phyloP scores from a whole-genome alignment of 768 basidiomycete species.

The Lentinus tigrinus region DNA sequence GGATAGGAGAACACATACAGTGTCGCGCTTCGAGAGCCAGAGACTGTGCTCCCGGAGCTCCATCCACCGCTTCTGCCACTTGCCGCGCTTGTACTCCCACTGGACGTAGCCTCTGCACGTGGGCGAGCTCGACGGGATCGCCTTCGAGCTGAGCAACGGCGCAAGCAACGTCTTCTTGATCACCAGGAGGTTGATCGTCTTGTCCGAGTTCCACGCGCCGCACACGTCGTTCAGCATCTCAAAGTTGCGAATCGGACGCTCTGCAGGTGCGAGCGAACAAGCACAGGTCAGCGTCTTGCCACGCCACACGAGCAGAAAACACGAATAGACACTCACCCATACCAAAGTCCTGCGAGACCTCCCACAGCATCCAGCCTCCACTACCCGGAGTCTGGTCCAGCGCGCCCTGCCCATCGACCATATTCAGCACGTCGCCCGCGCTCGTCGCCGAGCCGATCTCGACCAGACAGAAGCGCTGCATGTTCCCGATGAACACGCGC shows the following conservation, averaged over 20 bases:
- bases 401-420: constrained; percentile 65
- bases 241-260: constrained; percentile 86
- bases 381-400: constrained; percentile 56
- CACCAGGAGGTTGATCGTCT: constrained; percentile 76
- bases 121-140: constrained; percentile 46
- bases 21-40: constrained; percentile 88
- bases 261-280: constrained; percentile 37
- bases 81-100: constrained; percentile 87
- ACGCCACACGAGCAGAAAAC: constrained; percentile 14
- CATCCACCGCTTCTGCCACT: constrained; percentile 94
- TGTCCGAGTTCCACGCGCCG: constrained; percentile 86
- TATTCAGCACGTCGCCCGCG: constrained; percentile 69
- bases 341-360: constrained; percentile 87
- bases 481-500: constrained; percentile 73
- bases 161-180: constrained; percentile 73
- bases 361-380: constrained; percentile 88
- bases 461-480: constrained; percentile 74
- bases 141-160: constrained; percentile 49
- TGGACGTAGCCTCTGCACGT: constrained; percentile 68
- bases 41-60: constrained; percentile 82
- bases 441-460: constrained; percentile 66
- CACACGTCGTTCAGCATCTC: constrained; percentile 80
- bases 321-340: constrained; percentile 67
- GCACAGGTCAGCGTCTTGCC: background rate
- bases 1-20: constrained; percentile 45